Percentiles rank a stretch among this genome's conserved stretches.
Conservation (phyloP, 805 yeast species). For the Barnettozyma sp. region DNA sequence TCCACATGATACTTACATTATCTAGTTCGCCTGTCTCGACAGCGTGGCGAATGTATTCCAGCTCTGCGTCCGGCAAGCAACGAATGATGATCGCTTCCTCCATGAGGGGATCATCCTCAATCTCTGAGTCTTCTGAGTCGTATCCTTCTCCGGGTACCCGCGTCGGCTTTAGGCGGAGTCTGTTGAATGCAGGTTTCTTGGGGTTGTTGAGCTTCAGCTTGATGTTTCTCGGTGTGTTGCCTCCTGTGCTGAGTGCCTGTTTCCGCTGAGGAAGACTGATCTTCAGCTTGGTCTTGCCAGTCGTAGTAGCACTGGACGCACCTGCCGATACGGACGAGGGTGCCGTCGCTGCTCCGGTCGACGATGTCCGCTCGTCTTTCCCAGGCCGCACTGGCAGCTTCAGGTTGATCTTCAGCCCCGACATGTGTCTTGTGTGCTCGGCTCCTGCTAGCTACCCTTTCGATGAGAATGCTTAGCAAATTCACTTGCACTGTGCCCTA, state of each 20-base stretch:
- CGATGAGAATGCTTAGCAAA: too few relatives aligned
- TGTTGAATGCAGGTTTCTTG: slow-evolving; percentile 29
- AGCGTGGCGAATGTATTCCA: slow-evolving; percentile 69
- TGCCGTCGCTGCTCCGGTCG: slow-evolving; percentile 4
- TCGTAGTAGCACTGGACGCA: too few relatives aligned
- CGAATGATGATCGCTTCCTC: slow-evolving; percentile 83
- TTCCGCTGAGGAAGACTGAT: slow-evolving; percentile 3
- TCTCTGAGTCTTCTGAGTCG: slow-evolving; percentile 93
- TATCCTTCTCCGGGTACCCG: slow-evolving; percentile 91
- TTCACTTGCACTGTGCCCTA: too few relatives aligned
- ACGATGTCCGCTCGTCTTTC: neutral
- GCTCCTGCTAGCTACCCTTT: too few relatives aligned
- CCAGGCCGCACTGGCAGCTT: slow-evolving; percentile 8
- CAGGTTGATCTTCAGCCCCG: slow-evolving; percentile 13
- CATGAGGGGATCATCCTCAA: slow-evolving; percentile 88
- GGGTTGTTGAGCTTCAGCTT: slow-evolving; percentile 11
- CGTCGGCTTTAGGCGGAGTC: slow-evolving; percentile 45
- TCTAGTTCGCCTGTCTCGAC: slow-evolving; percentile 72
- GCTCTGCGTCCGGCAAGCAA: slow-evolving; percentile 57
- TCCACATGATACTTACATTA: slow-evolving; percentile 72
- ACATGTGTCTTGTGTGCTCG: too few relatives aligned
- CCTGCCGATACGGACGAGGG: neutral
- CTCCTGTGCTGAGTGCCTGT: slow-evolving; percentile 4
- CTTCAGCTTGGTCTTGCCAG: slow-evolving; percentile 1
- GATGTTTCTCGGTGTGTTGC: slow-evolving; percentile 5